These are phyloP conservation scores for Ulota crispa DNA, from an alignment of 225 moss, liverwort and hornwort genomes.

Conservation along the genomic window DNA sequence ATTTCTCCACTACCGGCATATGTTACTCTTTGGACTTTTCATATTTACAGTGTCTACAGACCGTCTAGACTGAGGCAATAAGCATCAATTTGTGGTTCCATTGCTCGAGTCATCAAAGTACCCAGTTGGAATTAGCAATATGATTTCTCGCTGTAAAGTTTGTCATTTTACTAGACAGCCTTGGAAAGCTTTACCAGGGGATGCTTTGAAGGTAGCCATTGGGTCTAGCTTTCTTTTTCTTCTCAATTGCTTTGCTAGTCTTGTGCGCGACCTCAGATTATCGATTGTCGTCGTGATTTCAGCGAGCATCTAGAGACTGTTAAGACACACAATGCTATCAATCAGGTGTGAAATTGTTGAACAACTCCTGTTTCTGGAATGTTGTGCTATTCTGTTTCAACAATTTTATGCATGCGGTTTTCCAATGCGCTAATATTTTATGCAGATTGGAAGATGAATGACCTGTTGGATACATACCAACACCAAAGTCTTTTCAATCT, in stretches of 20 bases:
- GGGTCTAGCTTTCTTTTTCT: neutral
- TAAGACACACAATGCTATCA: slow-evolving; percentile 81
- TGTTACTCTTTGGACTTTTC: neutral
- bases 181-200: neutral
- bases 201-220: neutral
- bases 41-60: neutral
- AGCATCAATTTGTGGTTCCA: slow-evolving; percentile 13
- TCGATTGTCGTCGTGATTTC: slow-evolving; percentile 35
- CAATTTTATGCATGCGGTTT: neutral
- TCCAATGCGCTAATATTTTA: neutral
- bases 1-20: neutral
- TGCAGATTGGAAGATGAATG: slow-evolving; percentile 6
- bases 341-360: slow-evolving; percentile 43
- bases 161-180: neutral
- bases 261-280: slow-evolving; percentile 13
- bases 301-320: slow-evolving; percentile 86
- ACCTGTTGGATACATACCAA: neutral
- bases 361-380: neutral
- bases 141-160: neutral
- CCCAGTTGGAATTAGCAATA: neutral
- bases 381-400: neutral
- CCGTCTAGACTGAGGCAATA: neutral
- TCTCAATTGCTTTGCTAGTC: slow-evolving; percentile 15
- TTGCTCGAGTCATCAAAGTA: neutral
- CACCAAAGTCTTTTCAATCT: slow-evolving; percentile 3